A percentile compares a stretch with the other conserved stretches of the same genome.
Evolutionary conservation across 140 eudicot genomes (phyloP).

Genomic region (Ambrosia hybrid): DNA sequence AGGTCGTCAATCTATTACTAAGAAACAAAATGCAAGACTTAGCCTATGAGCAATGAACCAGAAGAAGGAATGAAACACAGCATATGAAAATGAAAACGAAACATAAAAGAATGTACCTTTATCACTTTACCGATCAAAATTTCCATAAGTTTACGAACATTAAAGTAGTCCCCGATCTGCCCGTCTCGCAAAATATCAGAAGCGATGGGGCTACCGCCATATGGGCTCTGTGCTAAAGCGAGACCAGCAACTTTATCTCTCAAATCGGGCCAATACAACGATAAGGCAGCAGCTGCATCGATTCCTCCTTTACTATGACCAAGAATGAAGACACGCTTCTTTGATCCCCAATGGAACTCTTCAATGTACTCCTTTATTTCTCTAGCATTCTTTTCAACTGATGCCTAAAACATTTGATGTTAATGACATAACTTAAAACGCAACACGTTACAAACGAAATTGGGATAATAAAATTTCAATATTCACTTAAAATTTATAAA

Average conservation of each 20-base stretch:
- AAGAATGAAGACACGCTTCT: conserved; percentile 80
- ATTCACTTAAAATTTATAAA: background rate
- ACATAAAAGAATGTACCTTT: conserved; percentile 53
- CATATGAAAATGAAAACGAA: background rate
- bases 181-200: conserved; percentile 89
- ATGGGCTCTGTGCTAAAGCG: conserved; percentile 90
- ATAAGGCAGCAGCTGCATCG: conserved; percentile 91
- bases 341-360: conserved; percentile 93
- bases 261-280: conserved; percentile 88
- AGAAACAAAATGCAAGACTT: background rate
- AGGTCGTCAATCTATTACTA: too few species aligned
- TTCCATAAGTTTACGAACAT: conserved; percentile 86
- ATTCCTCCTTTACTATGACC: conserved; percentile 99
- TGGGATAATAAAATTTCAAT: background rate
- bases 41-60: background rate
- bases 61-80: background rate
- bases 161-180: conserved; percentile 89
- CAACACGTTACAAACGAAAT: background rate
- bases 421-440: conserved; percentile 13
- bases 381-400: conserved; percentile 88
- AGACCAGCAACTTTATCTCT: conserved; percentile 92
- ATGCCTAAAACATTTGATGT: conserved; percentile 55
- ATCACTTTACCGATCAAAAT: conserved; percentile 87
- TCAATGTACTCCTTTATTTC: conserved; percentile 84
- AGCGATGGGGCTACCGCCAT: conserved; percentile 98